phyloP scores from a whole-genome alignment of 2,329 filamentous ascomycete species.

The Shiraia sp. region DNA sequence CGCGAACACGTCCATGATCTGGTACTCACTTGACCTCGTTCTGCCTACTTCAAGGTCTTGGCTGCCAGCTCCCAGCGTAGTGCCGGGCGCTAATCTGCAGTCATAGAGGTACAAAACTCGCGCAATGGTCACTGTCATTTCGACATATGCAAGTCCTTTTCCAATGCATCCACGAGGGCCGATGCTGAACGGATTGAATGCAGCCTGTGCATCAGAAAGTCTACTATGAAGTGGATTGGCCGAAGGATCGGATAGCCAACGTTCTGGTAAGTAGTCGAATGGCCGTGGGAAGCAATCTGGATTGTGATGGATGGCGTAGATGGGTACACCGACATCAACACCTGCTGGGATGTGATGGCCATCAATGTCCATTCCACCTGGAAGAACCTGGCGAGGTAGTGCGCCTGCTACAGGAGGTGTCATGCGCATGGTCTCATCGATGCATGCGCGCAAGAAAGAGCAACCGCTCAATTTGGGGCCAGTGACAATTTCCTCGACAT shows the following conservation, averaged over 20 bases:
- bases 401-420: slow-evolving; percentile 45
- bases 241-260: slow-evolving; percentile 40
- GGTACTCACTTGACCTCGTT: slow-evolving; percentile 60
- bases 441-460: slow-evolving; percentile 43
- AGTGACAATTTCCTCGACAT: slow-evolving; percentile 45
- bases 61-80: slow-evolving; percentile 34
- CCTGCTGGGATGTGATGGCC: slow-evolving; percentile 42
- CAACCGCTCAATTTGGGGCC: slow-evolving; percentile 39
- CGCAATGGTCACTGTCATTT: slow-evolving; percentile 67
- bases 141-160: slow-evolving; percentile 69
- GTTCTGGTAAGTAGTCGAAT: slow-evolving; percentile 43
- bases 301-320: slow-evolving; percentile 47
- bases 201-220: slow-evolving; percentile 58
- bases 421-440: slow-evolving; percentile 49
- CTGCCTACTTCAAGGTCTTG: slow-evolving; percentile 38
- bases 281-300: slow-evolving; percentile 43
- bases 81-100: slow-evolving; percentile 47
- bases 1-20: slow-evolving; percentile 73
- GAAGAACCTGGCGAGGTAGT: slow-evolving; percentile 43
- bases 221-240: slow-evolving; percentile 34
- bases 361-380: slow-evolving; percentile 44
- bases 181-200: slow-evolving; percentile 75
- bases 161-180: slow-evolving; percentile 74
- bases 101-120: slow-evolving; percentile 66
- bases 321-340: slow-evolving; percentile 42